phyloP scores from a whole-genome alignment of 2,329 filamentous ascomycete genomes.

The Rhynchosporium graminicola region DNA sequence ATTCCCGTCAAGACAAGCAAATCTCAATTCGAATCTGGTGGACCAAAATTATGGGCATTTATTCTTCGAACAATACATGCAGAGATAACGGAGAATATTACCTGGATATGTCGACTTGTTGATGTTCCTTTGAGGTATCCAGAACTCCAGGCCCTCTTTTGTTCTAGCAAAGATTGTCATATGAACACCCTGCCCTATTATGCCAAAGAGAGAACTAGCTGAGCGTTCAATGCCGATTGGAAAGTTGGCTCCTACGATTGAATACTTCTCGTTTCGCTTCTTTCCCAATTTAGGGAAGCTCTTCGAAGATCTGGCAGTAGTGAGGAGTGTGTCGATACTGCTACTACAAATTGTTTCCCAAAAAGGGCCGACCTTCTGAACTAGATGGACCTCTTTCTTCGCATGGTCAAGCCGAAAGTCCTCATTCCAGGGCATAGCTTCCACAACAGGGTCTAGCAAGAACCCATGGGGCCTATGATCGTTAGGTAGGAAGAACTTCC shows the following conservation, averaged over 20 bases:
- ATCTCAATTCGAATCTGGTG: too few relatives aligned
- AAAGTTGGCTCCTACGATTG: slow-evolving; percentile 22
- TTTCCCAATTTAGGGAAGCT: background rate
- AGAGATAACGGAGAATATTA: too few relatives aligned
- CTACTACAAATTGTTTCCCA: background rate
- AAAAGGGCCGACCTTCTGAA: background rate
- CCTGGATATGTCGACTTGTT: slow-evolving; percentile 68
- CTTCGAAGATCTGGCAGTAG: background rate
- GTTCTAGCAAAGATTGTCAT: slow-evolving; percentile 63
- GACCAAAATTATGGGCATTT: too few relatives aligned
- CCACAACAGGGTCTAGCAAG: slow-evolving; percentile 48
- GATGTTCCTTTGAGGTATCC: slow-evolving; percentile 67
- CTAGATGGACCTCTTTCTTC: background rate
- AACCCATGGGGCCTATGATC: slow-evolving; percentile 54
- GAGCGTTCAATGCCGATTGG: slow-evolving; percentile 21
- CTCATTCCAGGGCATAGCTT: slow-evolving; percentile 49
- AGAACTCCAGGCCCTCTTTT: slow-evolving; percentile 56
- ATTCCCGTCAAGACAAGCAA: too few relatives aligned
- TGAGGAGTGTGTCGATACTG: background rate
- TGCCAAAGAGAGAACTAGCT: slow-evolving; percentile 56
- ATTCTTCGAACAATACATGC: too few relatives aligned
- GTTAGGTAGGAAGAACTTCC: slow-evolving; percentile 41
- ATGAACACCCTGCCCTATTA: slow-evolving; percentile 65
- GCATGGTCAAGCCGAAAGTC: slow-evolving; percentile 39
- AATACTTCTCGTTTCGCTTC: slow-evolving; percentile 5